Conservation (phyloP, 306 rosid species). For the Quercus ilex region DNA sequence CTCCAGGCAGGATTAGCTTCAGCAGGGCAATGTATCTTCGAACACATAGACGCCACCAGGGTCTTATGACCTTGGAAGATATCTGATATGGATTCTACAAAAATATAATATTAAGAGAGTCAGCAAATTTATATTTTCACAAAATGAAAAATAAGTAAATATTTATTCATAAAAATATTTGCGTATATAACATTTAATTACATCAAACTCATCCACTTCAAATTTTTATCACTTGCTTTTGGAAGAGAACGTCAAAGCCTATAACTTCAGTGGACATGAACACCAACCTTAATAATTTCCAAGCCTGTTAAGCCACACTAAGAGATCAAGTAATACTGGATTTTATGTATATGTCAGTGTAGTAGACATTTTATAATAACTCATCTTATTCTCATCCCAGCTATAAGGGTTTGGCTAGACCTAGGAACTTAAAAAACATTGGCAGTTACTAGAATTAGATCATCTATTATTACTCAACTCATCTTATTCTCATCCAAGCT, state of each 20-base stretch:
- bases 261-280: neutral
- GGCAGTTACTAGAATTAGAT: neutral
- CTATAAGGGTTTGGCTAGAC: neutral
- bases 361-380: neutral
- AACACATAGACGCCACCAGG: conserved; percentile 45
- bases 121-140: neutral
- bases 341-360: neutral
- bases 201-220: neutral
- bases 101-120: conserved; percentile 11
- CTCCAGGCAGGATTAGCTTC: conserved; percentile 89
- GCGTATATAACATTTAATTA: neutral
- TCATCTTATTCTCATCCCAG: neutral
- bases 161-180: neutral
- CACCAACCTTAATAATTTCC: neutral
- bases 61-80: conserved; percentile 26
- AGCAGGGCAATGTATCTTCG: conserved; percentile 59
- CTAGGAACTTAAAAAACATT: neutral
- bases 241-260: neutral
- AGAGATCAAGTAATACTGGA: neutral
- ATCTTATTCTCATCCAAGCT: neutral
- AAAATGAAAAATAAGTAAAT: neutral
- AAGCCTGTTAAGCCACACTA: neutral
- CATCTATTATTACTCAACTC: neutral
- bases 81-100: conserved; percentile 34
- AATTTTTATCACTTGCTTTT: neutral